Conservation (phyloP, 768 basidiomycete species). For the Leccinum disarticulatum region DNA sequence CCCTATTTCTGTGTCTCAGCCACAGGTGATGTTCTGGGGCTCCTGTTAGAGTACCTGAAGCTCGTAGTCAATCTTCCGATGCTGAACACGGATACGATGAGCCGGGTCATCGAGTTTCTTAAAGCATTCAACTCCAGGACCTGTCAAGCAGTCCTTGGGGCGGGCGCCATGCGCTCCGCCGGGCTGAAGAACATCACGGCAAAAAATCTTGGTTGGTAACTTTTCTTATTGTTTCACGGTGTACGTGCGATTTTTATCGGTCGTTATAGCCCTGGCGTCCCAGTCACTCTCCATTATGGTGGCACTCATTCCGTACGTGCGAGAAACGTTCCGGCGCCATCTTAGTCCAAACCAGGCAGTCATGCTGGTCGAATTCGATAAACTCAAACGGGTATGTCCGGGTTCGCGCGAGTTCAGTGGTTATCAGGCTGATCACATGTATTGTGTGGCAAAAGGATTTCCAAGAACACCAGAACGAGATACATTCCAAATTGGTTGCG, state of each 20-base stretch:
- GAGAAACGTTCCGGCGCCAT: constrained; percentile 93
- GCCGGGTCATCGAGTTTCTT: constrained; percentile 89
- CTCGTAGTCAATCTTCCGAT: constrained; percentile 85
- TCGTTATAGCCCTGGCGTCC: constrained; percentile 78
- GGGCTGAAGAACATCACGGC: constrained; percentile 98
- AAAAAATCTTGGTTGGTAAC: constrained; percentile 81
- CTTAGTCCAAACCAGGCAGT: constrained; percentile 93
- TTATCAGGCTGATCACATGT: constrained; percentile 5
- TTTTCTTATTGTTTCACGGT: constrained; percentile 17
- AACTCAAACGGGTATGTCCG: constrained; percentile 84
- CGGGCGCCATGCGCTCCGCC: constrained; percentile 98
- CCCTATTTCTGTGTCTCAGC: constrained; percentile 85
- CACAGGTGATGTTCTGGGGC: constrained; percentile 68
- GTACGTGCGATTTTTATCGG: constrained; percentile 18
- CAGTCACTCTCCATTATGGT: constrained; percentile 95
- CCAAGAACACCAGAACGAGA: constrained; percentile 99
- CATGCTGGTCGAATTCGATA: constrained; percentile 97
- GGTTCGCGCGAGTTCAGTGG: constrained; percentile 5
- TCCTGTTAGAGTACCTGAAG: constrained; percentile 83
- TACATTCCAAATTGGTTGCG: constrained; percentile 93
- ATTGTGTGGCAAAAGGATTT: constrained; percentile 62
- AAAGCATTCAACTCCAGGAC: constrained; percentile 98
- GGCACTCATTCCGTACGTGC: constrained; percentile 91
- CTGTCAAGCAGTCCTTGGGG: constrained; percentile 96
- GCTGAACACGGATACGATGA: constrained; percentile 95